A percentile compares a stretch with the other conserved stretches of the same genome.
These are phyloP conservation scores for Nitzschia sp. DNA, from an alignment of 108 stramenopile genomes.

Conservation along the genomic window DNA sequence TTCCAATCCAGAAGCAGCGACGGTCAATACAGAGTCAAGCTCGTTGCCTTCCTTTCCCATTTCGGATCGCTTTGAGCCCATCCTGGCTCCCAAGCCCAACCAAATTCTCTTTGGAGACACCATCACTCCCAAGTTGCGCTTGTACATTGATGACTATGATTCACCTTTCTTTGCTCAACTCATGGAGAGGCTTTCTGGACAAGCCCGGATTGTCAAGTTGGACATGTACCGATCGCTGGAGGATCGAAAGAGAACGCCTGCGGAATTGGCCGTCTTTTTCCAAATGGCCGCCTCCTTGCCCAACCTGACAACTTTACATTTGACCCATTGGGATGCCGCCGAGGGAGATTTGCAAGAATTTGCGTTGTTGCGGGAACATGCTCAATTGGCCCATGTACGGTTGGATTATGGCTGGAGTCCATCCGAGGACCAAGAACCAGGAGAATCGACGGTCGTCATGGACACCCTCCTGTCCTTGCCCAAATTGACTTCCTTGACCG, in stretches of 20 bases:
- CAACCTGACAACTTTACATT: constrained; percentile 13
- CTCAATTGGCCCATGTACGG: background rate
- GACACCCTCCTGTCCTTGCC: constrained; percentile 6
- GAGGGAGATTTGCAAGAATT: background rate
- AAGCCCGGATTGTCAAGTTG: constrained; percentile 8
- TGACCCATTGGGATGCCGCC: background rate
- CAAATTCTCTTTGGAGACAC: constrained; percentile 6
- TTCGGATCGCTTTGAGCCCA: too few species aligned
- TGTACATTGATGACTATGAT: constrained; percentile 23
- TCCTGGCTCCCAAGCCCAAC: background rate
- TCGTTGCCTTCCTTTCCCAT: too few species aligned
- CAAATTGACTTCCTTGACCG: background rate
- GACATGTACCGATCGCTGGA: constrained; percentile 5
- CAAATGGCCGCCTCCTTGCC: constrained; percentile 4
- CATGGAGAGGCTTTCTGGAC: constrained; percentile 1
- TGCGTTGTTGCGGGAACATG: background rate
- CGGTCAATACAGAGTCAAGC: too few species aligned
- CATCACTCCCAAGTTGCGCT: constrained; percentile 11
- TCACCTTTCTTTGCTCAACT: background rate
- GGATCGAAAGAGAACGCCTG: background rate
- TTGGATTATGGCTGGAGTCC: constrained; percentile 3
- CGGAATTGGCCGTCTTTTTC: constrained; percentile 4
- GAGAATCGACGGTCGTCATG: background rate
- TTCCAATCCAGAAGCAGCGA: too few species aligned
- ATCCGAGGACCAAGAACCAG: background rate